Evolutionary conservation across 768 basidiomycete genomes (phyloP).

Genomic region (Mycena maculata): DNA sequence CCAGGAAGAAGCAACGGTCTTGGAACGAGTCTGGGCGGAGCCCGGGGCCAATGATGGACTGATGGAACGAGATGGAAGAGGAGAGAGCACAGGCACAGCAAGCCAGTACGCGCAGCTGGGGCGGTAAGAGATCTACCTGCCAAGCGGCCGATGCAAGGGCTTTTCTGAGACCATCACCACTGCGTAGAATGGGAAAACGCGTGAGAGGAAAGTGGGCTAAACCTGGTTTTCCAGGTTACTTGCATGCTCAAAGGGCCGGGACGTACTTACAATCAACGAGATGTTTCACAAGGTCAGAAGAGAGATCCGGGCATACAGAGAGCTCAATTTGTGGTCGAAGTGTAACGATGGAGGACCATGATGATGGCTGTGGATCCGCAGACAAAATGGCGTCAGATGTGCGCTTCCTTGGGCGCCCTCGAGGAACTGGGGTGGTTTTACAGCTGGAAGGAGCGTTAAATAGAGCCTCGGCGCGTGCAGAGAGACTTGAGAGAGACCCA

Average conservation of each 20-base stretch:
- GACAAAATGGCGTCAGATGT: too few species aligned
- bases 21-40: slow-evolving; percentile 10
- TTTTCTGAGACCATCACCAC: background rate
- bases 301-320: background rate
- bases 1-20: slow-evolving; percentile 20
- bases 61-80: slow-evolving; percentile 22
- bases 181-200: background rate
- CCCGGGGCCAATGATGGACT: slow-evolving; percentile 25
- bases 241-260: background rate
- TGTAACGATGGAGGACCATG: background rate
- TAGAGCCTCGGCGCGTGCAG: background rate
- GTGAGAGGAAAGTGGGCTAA: background rate
- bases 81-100: slow-evolving; percentile 22
- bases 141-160: slow-evolving; percentile 15
- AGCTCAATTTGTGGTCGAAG: background rate
- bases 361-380: background rate
- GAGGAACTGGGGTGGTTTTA: slow-evolving; percentile 16
- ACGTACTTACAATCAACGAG: slow-evolving; percentile 14
- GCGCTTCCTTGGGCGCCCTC: slow-evolving; percentile 15
- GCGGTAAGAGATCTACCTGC: slow-evolving; percentile 14
- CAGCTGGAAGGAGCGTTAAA: background rate
- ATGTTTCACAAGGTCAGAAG: slow-evolving; percentile 9
- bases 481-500: background rate
- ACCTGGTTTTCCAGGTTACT: background rate
- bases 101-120: slow-evolving; percentile 19